These are phyloP conservation scores for Tulasnella sp. DNA, from an alignment of 768 basidiomycete species.

Conservation along the genomic window DNA sequence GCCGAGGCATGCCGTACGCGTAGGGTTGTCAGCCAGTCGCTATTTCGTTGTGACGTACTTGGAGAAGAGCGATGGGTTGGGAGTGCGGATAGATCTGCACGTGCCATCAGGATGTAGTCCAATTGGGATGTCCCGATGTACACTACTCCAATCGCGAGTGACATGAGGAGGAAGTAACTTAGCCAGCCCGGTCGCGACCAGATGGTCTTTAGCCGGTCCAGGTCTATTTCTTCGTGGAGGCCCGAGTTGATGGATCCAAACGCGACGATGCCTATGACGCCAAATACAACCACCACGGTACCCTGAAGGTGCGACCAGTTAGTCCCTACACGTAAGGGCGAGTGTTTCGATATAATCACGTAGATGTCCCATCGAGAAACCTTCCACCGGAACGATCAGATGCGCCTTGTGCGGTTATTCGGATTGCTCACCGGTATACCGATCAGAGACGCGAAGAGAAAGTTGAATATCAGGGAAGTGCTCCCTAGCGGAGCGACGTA, in stretches of 20 bases:
- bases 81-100: constrained; percentile 53
- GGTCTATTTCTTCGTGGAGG: constrained; percentile 58
- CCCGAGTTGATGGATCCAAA: constrained; percentile 79
- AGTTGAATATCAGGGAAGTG: constrained; percentile 90
- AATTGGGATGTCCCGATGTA: constrained; percentile 60
- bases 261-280: constrained; percentile 77
- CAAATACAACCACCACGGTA: constrained; percentile 67
- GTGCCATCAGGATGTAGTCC: constrained; percentile 55
- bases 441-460: constrained; percentile 56
- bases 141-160: constrained; percentile 49
- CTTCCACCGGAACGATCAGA: constrained; percentile 69
- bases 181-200: constrained; percentile 88
- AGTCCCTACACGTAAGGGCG: background rate
- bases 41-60: background rate
- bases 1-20: constrained; percentile 33
- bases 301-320: constrained; percentile 36
- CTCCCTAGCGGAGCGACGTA: constrained; percentile 95
- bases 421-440: constrained; percentile 1
- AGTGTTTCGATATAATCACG: constrained; percentile 31
- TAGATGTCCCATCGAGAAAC: constrained; percentile 76
- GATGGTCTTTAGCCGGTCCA: constrained; percentile 60
- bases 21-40: constrained; percentile 28
- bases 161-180: constrained; percentile 75
- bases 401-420: background rate
- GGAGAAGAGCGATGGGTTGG: constrained; percentile 27